Conservation (phyloP, 306 rosid species). For the Quercus mongolica region DNA sequence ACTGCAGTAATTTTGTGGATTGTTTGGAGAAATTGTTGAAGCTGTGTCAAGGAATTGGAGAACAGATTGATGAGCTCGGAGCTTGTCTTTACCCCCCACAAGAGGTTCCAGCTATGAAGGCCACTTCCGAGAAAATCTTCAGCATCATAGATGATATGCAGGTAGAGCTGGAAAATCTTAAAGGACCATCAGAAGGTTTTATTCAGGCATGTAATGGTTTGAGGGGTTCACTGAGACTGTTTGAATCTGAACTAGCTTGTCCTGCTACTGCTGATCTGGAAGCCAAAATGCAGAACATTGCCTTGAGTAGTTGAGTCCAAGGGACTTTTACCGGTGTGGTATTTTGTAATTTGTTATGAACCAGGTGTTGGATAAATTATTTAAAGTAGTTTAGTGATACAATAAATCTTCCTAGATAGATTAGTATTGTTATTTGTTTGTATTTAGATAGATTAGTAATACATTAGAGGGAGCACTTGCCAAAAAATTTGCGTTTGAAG, state of each 20-base stretch:
- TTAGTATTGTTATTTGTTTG: too few relatives aligned
- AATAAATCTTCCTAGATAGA: too few relatives aligned
- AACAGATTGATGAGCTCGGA: conserved; percentile 82
- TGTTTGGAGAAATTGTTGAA: conserved; percentile 75
- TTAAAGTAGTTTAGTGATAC: too few relatives aligned
- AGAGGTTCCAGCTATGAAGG: conserved; percentile 51
- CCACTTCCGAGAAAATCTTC: conserved; percentile 49
- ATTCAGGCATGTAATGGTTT: conserved; percentile 48
- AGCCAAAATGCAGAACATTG: conserved; percentile 40
- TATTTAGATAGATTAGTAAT: too few relatives aligned
- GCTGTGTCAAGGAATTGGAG: conserved; percentile 60
- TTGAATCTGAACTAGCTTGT: conserved; percentile 40
- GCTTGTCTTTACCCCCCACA: conserved; percentile 95
- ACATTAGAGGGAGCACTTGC: too few relatives aligned
- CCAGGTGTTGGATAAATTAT: too few relatives aligned
- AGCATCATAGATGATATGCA: conserved; percentile 49
- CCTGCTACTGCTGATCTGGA: conserved; percentile 35
- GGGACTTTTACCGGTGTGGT: neutral
- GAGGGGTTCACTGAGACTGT: conserved; percentile 43
- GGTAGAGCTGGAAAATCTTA: conserved; percentile 37
- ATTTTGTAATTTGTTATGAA: neutral
- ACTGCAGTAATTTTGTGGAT: conserved; percentile 42
- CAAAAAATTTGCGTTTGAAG: too few relatives aligned
- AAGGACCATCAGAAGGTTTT: conserved; percentile 58
- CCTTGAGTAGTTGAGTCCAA: conserved; percentile 30